Evolutionary conservation across 768 basidiomycete genomes (phyloP).

Genomic region (Rhizopogon vinicolor): DNA sequence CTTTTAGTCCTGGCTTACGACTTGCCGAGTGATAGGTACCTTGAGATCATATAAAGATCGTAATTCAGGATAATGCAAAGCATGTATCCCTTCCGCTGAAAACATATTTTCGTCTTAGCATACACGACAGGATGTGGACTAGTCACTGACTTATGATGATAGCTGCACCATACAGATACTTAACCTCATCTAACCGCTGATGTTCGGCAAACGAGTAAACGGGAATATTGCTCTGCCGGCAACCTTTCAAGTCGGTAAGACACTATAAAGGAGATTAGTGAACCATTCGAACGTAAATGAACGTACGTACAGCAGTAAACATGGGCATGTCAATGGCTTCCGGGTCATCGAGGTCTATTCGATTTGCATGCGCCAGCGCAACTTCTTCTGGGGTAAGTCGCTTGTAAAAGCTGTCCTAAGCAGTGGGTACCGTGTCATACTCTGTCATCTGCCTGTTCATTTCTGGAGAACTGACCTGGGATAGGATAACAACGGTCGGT

Average conservation of each 20-base stretch:
- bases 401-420: slow-evolving; percentile 93
- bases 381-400: slow-evolving; percentile 74
- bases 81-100: slow-evolving; percentile 88
- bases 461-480: slow-evolving; percentile 49
- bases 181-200: slow-evolving; percentile 71
- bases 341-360: slow-evolving; percentile 88
- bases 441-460: neutral
- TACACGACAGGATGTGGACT: neutral
- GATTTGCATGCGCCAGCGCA: slow-evolving; percentile 74
- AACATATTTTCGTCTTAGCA: neutral
- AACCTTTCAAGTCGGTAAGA: slow-evolving; percentile 77
- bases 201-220: slow-evolving; percentile 93
- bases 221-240: slow-evolving; percentile 83
- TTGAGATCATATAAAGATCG: slow-evolving; percentile 89
- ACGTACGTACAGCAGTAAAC: slow-evolving; percentile 64
- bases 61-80: slow-evolving; percentile 73
- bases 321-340: slow-evolving; percentile 88
- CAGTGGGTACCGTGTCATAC: neutral
- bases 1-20: neutral
- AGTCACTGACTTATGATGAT: slow-evolving; percentile 70
- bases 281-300: neutral
- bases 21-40: slow-evolving; percentile 32
- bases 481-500: slow-evolving; percentile 86
- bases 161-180: slow-evolving; percentile 90
- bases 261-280: slow-evolving; percentile 45